These are phyloP conservation scores for Komagataella phaffii DNA, from an alignment of 805 yeast genomes.

Conservation along the genomic window DNA sequence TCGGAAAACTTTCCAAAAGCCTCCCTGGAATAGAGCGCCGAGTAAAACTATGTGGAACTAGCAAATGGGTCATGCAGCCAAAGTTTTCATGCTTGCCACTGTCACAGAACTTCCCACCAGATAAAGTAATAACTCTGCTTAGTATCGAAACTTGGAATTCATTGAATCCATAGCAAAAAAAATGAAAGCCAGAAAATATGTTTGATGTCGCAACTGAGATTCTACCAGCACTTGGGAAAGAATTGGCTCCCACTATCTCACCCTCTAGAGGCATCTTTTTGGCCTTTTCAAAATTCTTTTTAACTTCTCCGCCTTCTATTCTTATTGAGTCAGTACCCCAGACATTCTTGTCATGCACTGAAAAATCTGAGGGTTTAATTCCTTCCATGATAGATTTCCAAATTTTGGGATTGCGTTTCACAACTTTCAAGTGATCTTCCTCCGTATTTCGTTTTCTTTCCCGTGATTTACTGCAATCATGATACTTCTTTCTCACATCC, in stretches of 20 bases:
- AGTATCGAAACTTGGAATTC: constrained; percentile 23
- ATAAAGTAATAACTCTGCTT: constrained; percentile 26
- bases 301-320: not conserved
- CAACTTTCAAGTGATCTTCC: constrained; percentile 3
- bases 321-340: not conserved
- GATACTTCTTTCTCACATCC: not conserved
- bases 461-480: not conserved
- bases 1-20: constrained; percentile 6
- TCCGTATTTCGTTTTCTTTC: not conserved
- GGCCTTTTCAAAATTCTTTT: not conserved
- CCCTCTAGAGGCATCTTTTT: not conserved
- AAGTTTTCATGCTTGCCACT: not conserved
- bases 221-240: not conserved
- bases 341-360: not conserved
- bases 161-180: constrained; percentile 29
- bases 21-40: constrained; percentile 7
- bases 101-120: constrained; percentile 22
- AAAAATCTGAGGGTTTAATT: not conserved
- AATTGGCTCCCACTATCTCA: not conserved
- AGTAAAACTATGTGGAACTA: constrained; percentile 13
- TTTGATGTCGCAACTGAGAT: constrained; percentile 1
- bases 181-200: constrained; percentile 28
- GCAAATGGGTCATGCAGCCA: constrained; percentile 5
- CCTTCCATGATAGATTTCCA: constrained; percentile 6
- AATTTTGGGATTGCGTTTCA: constrained; percentile 1